A percentile compares a stretch with the other conserved stretches of the same genome.
These are phyloP conservation scores for Litchi chinensis DNA, from an alignment of 345 rosid species.

Conservation along the genomic window DNA sequence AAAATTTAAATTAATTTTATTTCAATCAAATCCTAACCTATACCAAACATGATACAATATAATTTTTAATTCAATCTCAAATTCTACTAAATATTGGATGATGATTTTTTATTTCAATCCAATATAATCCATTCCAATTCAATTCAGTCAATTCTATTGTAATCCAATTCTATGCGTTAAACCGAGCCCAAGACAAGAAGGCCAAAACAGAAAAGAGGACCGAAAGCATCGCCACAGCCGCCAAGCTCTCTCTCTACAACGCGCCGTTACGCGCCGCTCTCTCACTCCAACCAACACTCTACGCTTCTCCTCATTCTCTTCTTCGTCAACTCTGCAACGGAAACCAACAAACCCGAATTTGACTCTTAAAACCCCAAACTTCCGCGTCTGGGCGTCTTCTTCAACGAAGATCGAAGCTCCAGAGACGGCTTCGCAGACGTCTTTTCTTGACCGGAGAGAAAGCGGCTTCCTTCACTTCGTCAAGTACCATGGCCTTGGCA, in stretches of 20 bases:
- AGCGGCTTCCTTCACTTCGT: conserved; percentile 71
- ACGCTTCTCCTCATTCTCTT: conserved; percentile 20
- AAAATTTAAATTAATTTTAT: too few relatives aligned
- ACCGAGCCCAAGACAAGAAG: too few relatives aligned
- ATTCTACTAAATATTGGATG: too few relatives aligned
- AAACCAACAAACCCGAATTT: conserved; percentile 15
- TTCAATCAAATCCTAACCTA: too few relatives aligned
- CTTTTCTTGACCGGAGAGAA: conserved; percentile 50
- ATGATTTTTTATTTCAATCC: too few relatives aligned
- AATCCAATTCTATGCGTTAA: too few relatives aligned
- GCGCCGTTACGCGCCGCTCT: conserved; percentile 29
- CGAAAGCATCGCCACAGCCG: conserved; percentile 51
- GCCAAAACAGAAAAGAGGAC: too few relatives aligned
- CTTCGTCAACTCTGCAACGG: conserved; percentile 13
- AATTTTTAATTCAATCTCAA: too few relatives aligned
- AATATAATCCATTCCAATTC: too few relatives aligned
- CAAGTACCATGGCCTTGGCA: conserved; percentile 96
- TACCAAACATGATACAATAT: too few relatives aligned
- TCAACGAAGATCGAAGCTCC: conserved; percentile 44
- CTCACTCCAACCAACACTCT: conserved; percentile 8
- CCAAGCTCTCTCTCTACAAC: conserved; percentile 39
- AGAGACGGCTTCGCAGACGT: conserved; percentile 34
- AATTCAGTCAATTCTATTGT: too few relatives aligned
- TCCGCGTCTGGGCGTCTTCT: conserved; percentile 35
- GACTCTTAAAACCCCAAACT: conserved; percentile 27